A percentile compares a stretch with the other conserved stretches of the same genome.
phyloP scores from a whole-genome alignment of 2,329 filamentous ascomycete species.

The Epichloe sp. region DNA sequence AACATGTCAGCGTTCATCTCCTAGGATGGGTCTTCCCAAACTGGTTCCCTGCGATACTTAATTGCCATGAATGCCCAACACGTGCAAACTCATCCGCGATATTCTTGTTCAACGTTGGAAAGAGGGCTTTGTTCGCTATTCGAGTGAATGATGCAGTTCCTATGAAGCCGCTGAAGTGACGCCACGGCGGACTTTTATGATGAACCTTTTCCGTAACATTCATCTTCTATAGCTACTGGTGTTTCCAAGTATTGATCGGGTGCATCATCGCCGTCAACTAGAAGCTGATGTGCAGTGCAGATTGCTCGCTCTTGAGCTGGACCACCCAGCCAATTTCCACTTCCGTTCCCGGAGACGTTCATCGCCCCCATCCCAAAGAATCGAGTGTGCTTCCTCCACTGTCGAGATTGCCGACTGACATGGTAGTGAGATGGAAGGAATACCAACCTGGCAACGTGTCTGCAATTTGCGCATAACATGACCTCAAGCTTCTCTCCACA shows the following conservation, averaged over 20 bases:
- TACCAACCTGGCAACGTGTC: conserved; percentile 12
- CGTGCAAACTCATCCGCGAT: too few species aligned
- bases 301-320: not conserved
- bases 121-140: too few species aligned
- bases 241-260: conserved; percentile 4
- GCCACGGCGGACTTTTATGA: too few species aligned
- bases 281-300: conserved; percentile 8
- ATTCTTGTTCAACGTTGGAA: too few species aligned
- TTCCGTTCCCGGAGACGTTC: not conserved
- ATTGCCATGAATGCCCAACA: too few species aligned
- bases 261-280: conserved; percentile 10
- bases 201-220: too few species aligned
- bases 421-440: conserved; percentile 2
- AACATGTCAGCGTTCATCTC: too few species aligned
- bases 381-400: not conserved
- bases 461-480: too few species aligned
- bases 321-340: not conserved
- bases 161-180: too few species aligned
- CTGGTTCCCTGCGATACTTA: too few species aligned
- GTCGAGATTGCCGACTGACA: not conserved
- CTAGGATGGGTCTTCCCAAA: too few species aligned
- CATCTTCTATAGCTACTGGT: not conserved
- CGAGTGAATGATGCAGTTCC: too few species aligned
- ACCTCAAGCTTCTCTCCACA: not conserved
- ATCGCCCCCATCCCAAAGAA: not conserved